Evolutionary conservation across 257 asterid species (phyloP).

Genomic region (Craterostigma plantagineum): DNA sequence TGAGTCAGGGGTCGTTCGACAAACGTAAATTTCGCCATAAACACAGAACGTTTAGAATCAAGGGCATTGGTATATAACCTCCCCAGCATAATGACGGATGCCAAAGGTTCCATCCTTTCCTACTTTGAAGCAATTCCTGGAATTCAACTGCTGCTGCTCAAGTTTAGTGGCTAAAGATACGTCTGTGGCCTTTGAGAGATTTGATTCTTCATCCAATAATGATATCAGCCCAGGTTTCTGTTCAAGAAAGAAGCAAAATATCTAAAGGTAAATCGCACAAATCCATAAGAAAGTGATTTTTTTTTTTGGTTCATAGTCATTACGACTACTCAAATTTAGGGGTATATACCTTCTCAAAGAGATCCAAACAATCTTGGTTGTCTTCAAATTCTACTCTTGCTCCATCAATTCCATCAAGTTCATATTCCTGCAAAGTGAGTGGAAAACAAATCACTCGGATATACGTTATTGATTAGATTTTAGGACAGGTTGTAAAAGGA

Average conservation of each 20-base stretch:
- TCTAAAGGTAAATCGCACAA: neutral
- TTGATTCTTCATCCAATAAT: slow-evolving; percentile 71
- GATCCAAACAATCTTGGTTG: slow-evolving; percentile 74
- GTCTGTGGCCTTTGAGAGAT: slow-evolving; percentile 59
- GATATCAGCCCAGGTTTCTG: slow-evolving; percentile 86
- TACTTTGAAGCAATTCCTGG: slow-evolving; percentile 45
- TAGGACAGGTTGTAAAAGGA: too few relatives aligned
- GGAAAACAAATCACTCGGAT: neutral
- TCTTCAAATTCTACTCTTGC: slow-evolving; percentile 68
- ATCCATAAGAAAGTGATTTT: neutral
- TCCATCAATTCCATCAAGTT: slow-evolving; percentile 76
- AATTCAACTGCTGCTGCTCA: slow-evolving; percentile 52
- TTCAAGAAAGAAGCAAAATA: slow-evolving; percentile 11
- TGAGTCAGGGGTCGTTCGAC: neutral
- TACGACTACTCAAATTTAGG: slow-evolving; percentile 3
- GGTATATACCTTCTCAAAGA: slow-evolving; percentile 67
- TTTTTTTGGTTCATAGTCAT: neutral
- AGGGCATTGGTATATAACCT: slow-evolving; percentile 34
- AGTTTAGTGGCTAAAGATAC: slow-evolving; percentile 48
- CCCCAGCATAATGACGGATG: slow-evolving; percentile 70
- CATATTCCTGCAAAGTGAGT: slow-evolving; percentile 50
- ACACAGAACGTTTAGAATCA: slow-evolving; percentile 6
- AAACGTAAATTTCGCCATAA: slow-evolving; percentile 2
- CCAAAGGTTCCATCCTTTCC: slow-evolving; percentile 45
- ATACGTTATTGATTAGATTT: neutral